Evolutionary conservation across 2,329 filamentous ascomycete species (phyloP), one percentile per base, ranked within the genome.

Genomic region (Colletotrichum euphorbiae): DNA sequence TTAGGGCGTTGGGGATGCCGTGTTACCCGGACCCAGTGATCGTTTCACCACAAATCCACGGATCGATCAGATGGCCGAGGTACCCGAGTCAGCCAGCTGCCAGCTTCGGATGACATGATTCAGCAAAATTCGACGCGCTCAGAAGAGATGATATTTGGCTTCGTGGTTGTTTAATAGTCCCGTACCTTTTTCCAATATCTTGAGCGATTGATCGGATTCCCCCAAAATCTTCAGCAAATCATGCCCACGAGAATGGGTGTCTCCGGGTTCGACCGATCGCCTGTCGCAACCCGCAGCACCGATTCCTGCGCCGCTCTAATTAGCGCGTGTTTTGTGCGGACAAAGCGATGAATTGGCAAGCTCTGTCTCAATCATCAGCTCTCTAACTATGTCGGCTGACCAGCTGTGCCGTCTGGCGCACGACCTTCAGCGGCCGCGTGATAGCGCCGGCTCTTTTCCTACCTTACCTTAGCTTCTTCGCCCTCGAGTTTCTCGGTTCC

Each of bases 21-120:
- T 31, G 55, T 51, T 60, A 60, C 21, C 57, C 57, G 57, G 33
- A n/a, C 42, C 42, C 28, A 15, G 31, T 52, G 24, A 12, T 58
- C 42, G 55, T 58, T 58, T 58, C 55, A 58, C 55, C 15, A 24
- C 55, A 15, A 28, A 28, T 8, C 55, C 21, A 48, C 46, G 12
- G 24, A 46, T 24, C 8, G 42, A 33, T 36, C 24, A 28, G 51
- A 54, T 54, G 51, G 33, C 51, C 51, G 33, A 54, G 17, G 33
- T 17, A n/a, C 55, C 28, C 33, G 55, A 58, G 55, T 58, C 55
- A 58, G 42, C 9, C 15, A 58, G 12, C 24, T n/a, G 28, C 4
- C 42, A 46, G 13, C 42, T 19, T 58, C 51, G 31, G 33, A 54
- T 54, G 31, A 54, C 51, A 54, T 54, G 3, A 38, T 38, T 38